Evolutionary conservation across 495 filamentous ascomycete species (phyloP), one percentile per base, ranked within the genome.

Genomic region (Aspergillus carlsbadensis): DNA sequence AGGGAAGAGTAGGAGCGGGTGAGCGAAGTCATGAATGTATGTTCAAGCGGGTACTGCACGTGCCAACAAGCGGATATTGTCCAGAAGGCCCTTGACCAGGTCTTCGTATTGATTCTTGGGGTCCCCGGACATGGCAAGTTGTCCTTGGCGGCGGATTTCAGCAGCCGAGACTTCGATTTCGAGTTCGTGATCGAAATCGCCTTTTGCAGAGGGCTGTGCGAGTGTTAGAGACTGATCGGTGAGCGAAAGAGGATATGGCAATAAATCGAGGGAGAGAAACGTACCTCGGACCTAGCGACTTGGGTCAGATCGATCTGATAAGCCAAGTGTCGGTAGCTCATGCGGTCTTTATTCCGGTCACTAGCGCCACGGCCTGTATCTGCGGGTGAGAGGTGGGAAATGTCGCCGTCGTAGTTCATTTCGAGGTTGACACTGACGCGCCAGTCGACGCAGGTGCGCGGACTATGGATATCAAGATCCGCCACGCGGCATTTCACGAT

Each of bases 221-320:
- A 35, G 20, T 10, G 24, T 54, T 46, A 64, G 44, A 42, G 44
- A 51, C 34, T 36, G 11, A n/a, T 22, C 7, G 15, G 21, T 15
- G 11, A 44, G 2, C 6, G n/a, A 26, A n/a, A 53, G 11, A 42
- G 11, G 18, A 6, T 5, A 18, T 14, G 15, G n/a, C n/a, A n/a
- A n/a, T n/a, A n/a, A n/a, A n/a, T n/a, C 7, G 47, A 34, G 52
- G 22, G 14, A 34, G 49, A 15, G 45, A 43, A 50, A 48, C 24
- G 50, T 74, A 90, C 85, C 53, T 83, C 80, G 44, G 68, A 72
- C 61, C 70, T 78, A 10, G 84, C 87, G 11, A 97, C 92, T 66
- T 96, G 91, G 0, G 92, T 97, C 35, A 97, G 70, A 74, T 97
- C 92, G 61, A 97, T 79, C 62, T 92, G 90, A 67, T 94, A 96